Base-by-base conservation (phyloP, 352 stramenopile genomes). In the Aphanomyces stellatus region DNA sequence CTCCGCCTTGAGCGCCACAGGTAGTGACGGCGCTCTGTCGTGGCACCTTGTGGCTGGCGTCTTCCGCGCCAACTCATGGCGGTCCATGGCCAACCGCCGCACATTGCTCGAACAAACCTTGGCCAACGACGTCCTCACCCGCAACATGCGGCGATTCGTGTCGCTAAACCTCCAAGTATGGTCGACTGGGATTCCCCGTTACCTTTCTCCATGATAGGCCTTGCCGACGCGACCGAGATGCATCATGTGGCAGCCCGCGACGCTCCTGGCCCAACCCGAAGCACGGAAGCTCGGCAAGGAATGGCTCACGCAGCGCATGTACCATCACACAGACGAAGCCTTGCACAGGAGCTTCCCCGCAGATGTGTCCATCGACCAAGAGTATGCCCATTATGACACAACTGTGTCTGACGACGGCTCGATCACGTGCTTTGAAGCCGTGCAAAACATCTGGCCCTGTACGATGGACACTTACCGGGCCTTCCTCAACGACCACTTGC, bases 301-400 rank as follows among this genome's bases (percentile, higher is more conserved):
- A 30, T 57, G 49, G 49, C 49, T 57, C 27, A 57, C 49, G 30
- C 49, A 57, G 49, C 49, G 33, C 17, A 33, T 57, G 30, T 57
- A 57, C n/a, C 49, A 57, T 24, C 30, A 57, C 49, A 57, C 22
- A 24, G 19, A 34, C 49, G 19, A 15, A 35, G 25, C 25, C 30
- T 15, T 37, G 7, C 1, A 24, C 4, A 13, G 13, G 42, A n/a
- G n/a, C n/a, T n/a, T n/a, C n/a, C n/a, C n/a, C n/a, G n/a, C 42
- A 24, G 42, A 13, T 24, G 30, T 51, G 8, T 7, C 13, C 5
- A 24, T 25, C 5, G 42, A 51, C 42, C 13, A 51, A 22, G 42
- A 51, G 42, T 51, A 24, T 24, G n/a, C 8, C 42, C 42, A 51
- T 25, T 51, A 27, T 51, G 42, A 51, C 42, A 24, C 25, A 22